Evolutionary conservation across 2,329 filamentous ascomycete species (phyloP), one percentile per base, ranked within the genome.

Genomic region (Sphaerulina populicola): DNA sequence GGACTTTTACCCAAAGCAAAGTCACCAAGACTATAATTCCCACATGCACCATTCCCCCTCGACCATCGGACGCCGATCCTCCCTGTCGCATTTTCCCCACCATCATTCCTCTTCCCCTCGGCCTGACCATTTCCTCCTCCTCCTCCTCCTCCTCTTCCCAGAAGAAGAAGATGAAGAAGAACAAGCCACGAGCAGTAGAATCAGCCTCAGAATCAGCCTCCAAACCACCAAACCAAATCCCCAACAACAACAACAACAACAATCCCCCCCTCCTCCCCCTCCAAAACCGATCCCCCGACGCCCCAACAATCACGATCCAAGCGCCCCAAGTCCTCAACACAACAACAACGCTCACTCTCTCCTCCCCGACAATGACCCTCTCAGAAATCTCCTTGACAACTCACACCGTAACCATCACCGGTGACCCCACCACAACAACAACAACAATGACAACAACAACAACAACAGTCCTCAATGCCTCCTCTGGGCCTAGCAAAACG

Each of bases 21-120:
- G 36, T 54, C 9, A 63, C 58, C 1, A 62, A 65, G 42, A 72
- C 70, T 0, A 60, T 62, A 1, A 67, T 66, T 4, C 66, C 68
- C 11, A 65, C 62, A 6, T 73, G 70, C 62, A 70, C 53, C 12
- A 36, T 55, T 0, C 53, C 53, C 2, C 27, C 42, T 29, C 41
- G 49, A 21, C 49, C 53, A 5, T 18, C 36, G 11, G 30, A 40
- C 2, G 45, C 47, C 37, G 53, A 55, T 31, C 53, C 52, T 29
- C 30, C 21, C 2, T 47, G 43, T 39, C 68, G 63, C 11, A 47
- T 69, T 21, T 62, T 59, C 9, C 56, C 56, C 18, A 57, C 53
- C 18, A 56, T 53, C 9, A 47, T 57, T 27, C 44, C 52, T 6
- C 49, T 56, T 2, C 55, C 55, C 36, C 38, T 44, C 6, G 54